Evolutionary conservation across 352 stramenopile genomes (phyloP).

Genomic region (Pythium insidiosum): DNA sequence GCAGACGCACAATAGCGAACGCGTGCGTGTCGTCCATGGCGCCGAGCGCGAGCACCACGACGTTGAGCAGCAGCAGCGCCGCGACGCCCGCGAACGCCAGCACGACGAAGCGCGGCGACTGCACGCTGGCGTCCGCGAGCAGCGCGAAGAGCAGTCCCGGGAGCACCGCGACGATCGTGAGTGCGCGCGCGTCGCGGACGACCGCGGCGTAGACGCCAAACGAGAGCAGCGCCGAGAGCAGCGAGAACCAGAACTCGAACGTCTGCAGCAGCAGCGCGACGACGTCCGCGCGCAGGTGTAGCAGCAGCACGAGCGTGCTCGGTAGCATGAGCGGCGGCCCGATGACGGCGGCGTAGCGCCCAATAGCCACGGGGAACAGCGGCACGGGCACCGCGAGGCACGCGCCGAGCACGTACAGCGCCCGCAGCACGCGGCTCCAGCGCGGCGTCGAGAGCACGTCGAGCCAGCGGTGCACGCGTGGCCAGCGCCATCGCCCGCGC

Average conservation of each 20-base stretch:
- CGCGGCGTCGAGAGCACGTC: too few relatives aligned
- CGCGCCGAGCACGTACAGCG: too few relatives aligned
- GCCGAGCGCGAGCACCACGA: not conserved
- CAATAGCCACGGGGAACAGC: not conserved
- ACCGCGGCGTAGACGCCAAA: not conserved
- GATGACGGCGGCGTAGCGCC: not conserved
- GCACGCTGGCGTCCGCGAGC: slow-evolving; percentile 4
- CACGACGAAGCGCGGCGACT: not conserved
- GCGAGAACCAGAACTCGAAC: slow-evolving; percentile 7
- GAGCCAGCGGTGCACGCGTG: too few relatives aligned
- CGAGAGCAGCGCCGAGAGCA: not conserved
- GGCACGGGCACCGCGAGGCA: too few relatives aligned
- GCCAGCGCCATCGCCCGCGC: too few relatives aligned
- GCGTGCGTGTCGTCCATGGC: not conserved
- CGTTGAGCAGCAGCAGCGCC: not conserved
- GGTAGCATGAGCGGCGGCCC: not conserved
- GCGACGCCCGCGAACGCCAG: not conserved
- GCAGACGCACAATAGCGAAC: slow-evolving; percentile 1
- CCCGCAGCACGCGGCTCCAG: too few relatives aligned
- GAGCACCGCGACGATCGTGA: not conserved
- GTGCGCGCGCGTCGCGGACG: not conserved
- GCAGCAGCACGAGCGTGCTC: not conserved
- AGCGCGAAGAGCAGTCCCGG: not conserved
- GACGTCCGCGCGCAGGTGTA: slow-evolving; percentile 1
- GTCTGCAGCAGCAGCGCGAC: not conserved